Percentiles rank a stretch among this genome's conserved stretches.
These are phyloP conservation scores for Sclerotinia nivalis DNA, from an alignment of 2,329 filamentous ascomycete genomes.

Conservation along the genomic window DNA sequence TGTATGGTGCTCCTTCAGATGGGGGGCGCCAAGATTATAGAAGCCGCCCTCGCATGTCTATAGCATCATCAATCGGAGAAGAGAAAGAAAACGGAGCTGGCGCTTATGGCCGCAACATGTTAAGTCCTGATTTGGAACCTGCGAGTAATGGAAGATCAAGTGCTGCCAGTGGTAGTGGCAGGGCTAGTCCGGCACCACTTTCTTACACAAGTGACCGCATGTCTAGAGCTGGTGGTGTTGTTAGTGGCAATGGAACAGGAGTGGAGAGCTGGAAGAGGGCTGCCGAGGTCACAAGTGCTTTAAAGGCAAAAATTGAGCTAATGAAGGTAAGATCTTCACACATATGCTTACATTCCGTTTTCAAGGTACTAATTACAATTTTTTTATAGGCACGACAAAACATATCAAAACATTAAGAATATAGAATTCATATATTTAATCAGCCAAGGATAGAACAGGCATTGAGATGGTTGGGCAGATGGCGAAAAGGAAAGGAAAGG, in stretches of 20 bases:
- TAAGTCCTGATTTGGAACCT: constrained; percentile 39
- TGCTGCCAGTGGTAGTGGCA: constrained; percentile 40
- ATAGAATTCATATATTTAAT: constrained; percentile 17
- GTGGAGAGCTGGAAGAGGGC: constrained; percentile 96
- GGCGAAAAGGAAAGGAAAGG: constrained; percentile 18
- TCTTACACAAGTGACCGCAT: constrained; percentile 34
- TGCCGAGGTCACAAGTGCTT: constrained; percentile 93
- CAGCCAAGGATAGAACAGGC: constrained; percentile 12
- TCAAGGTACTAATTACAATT: constrained; percentile 20
- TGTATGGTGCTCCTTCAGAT: constrained; percentile 37
- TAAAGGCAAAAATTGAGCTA: constrained; percentile 96
- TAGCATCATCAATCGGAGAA: constrained; percentile 65
- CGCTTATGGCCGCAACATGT: constrained; percentile 39
- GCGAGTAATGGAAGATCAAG: constrained; percentile 38
- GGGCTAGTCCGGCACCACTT: constrained; percentile 37
- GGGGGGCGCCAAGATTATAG: constrained; percentile 33
- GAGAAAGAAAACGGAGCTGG: constrained; percentile 71
- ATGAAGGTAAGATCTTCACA: constrained; percentile 71
- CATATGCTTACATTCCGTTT: background rate
- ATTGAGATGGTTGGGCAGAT: constrained; percentile 13
- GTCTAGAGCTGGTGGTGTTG: constrained; percentile 33
- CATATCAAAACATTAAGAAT: constrained; percentile 45
- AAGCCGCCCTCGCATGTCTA: constrained; percentile 50
- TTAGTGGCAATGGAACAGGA: constrained; percentile 50
- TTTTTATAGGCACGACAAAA: constrained; percentile 51